These are phyloP conservation scores for Cercospora beticola DNA, from an alignment of 2,329 filamentous ascomycete species.

Conservation along the genomic window DNA sequence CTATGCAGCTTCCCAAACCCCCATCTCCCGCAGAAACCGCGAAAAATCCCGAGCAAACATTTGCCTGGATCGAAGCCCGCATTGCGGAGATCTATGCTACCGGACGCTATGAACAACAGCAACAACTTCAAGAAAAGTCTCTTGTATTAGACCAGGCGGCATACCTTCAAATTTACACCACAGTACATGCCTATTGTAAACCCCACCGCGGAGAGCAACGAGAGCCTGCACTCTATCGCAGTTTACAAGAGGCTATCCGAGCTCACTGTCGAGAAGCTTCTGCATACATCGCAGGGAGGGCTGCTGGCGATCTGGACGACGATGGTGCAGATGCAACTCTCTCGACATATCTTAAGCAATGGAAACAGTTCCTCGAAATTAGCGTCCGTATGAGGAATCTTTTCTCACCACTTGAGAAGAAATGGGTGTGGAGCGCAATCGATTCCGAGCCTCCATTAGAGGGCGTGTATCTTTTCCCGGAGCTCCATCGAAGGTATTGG, in stretches of 20 bases:
- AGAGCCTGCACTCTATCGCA: neutral
- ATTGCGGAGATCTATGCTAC: neutral
- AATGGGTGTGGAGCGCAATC: neutral
- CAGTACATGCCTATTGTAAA: neutral
- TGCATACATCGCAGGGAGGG: neutral
- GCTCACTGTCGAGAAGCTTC: neutral
- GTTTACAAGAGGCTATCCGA: neutral
- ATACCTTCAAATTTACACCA: neutral
- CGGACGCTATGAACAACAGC: neutral
- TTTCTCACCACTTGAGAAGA: neutral
- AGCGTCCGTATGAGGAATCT: neutral
- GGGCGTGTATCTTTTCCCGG: neutral
- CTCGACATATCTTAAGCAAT: neutral
- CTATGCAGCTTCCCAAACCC: neutral
- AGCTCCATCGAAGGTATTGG: neutral
- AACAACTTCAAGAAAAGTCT: neutral
- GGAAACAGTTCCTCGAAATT: neutral
- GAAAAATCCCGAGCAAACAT: neutral
- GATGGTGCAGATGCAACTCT: neutral
- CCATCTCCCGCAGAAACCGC: neutral
- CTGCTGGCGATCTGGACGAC: neutral
- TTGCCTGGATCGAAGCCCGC: neutral
- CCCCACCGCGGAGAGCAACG: neutral
- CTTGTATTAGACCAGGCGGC: neutral
- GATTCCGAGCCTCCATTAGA: neutral